Base-by-base conservation (phyloP, 148 eudicot genomes). In the Amaranthus palmeri region DNA sequence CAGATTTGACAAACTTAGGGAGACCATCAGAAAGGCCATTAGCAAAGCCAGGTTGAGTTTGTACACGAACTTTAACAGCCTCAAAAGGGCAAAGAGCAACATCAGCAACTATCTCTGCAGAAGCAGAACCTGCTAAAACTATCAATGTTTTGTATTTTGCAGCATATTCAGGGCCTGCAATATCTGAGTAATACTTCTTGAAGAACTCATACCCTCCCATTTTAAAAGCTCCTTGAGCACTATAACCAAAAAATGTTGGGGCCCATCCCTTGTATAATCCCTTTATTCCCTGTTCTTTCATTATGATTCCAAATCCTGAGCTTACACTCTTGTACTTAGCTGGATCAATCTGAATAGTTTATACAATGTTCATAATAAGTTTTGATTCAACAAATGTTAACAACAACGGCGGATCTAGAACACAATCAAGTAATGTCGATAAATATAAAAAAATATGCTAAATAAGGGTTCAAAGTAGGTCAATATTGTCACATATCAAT, bases 241-340 rank as follows among this genome's bases (percentile, higher is more conserved):
- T 88, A 64, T 88, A 88, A 53, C 92, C 92, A n/a, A 86, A 65
- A 41, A 86, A 69, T 10, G 92, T 88, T 45, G 92, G 92, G 43
- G 50, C 90, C 92, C 90, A 88, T 1, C 92, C 92, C 82, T 79
- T 83, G 71, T 82, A 88, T 78, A 88, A 82, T 25, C 92, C 92
- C 64, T 59, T 77, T 12, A 81, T 14, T 1, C 92, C 92, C 62
- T 86, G 92, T 76, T 88, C 92, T 58, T 78, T 88, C 9, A 88
- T 59, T 80, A 88, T 13, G 48, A 86, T 72, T 42, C 86, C 83
- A 40, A 86, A 88, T 3, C 87, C 92, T 5, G 92, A 85, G 5
- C 71, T 63, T 40, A 83, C 79, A 83, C 75, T 86, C 78, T 83
- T 83, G 78, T 88, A 88, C 82, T 88, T 88, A 6, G 79, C 72